These are phyloP conservation scores for Bonia amplexicaulis DNA, from an alignment of 176 grass and related monocot genomes.

Conservation along the genomic window DNA sequence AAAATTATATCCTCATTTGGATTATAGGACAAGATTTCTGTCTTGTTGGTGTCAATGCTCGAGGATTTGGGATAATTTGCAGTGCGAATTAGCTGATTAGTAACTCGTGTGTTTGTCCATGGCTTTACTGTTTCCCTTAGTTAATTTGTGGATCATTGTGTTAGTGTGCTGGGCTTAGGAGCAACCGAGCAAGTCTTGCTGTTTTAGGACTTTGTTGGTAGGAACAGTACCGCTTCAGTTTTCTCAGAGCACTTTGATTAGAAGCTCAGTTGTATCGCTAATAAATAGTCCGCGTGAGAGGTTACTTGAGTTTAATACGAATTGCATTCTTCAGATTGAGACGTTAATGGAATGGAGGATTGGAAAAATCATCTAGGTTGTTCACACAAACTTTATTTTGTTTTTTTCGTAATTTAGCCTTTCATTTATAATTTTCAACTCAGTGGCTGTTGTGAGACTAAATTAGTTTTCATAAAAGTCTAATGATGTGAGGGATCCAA, in stretches of 20 bases:
- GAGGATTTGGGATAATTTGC: background rate
- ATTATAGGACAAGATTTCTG: background rate
- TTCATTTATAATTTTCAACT: background rate
- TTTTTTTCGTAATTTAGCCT: background rate
- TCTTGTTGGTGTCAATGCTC: background rate
- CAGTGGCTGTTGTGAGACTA: background rate
- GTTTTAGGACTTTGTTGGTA: background rate
- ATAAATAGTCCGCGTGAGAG: background rate
- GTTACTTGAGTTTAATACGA: background rate
- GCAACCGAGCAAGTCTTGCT: background rate
- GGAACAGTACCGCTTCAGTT: background rate
- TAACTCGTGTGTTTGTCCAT: background rate
- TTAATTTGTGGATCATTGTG: background rate
- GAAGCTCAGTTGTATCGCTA: background rate
- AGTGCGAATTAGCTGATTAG: background rate
- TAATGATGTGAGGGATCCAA: background rate
- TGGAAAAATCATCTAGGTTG: background rate
- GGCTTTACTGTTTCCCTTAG: background rate
- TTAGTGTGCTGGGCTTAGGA: background rate
- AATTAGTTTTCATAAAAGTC: background rate
- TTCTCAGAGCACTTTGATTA: background rate
- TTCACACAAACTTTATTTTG: background rate
- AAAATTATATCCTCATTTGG: background rate
- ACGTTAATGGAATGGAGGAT: background rate
- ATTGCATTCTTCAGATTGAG: background rate